phyloP scores from a whole-genome alignment of 2,329 filamentous ascomycete genomes.

The Ophiostoma piceae region DNA sequence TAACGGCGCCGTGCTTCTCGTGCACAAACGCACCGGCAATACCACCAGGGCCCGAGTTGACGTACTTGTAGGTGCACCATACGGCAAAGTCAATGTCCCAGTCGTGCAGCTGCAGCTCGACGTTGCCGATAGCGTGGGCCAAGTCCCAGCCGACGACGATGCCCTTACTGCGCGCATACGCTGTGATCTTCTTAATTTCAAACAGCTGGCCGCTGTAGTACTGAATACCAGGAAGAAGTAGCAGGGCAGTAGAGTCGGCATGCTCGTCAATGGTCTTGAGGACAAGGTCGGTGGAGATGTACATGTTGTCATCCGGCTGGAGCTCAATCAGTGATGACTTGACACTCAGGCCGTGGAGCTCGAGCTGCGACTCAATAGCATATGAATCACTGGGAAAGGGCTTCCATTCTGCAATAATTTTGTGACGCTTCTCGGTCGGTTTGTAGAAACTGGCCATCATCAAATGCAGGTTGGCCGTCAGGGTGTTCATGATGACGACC shows the following conservation, averaged over 20 bases:
- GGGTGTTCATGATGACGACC: constrained; percentile 81
- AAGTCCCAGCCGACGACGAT: constrained; percentile 58
- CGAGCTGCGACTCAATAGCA: constrained; percentile 75
- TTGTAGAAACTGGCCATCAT: constrained; percentile 80
- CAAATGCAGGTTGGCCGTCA: constrained; percentile 76
- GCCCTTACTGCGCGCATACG: constrained; percentile 57
- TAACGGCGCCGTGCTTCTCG: constrained; percentile 60
- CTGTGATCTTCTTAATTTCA: constrained; percentile 75
- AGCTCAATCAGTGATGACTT: constrained; percentile 68
- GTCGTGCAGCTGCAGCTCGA: constrained; percentile 71
- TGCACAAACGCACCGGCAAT: constrained; percentile 81
- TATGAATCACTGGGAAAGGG: constrained; percentile 90
- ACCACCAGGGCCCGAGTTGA: constrained; percentile 77
- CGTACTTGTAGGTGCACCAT: constrained; percentile 94
- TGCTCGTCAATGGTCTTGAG: constrained; percentile 69
- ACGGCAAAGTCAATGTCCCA: constrained; percentile 89
- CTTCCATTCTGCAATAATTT: constrained; percentile 84
- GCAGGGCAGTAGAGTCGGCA: constrained; percentile 64
- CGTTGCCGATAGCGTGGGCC: constrained; percentile 68
- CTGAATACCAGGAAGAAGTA: constrained; percentile 81
- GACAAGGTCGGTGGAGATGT: constrained; percentile 66
- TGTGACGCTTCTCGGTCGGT: constrained; percentile 60
- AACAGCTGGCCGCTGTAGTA: constrained; percentile 90
- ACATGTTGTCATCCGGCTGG: constrained; percentile 55
- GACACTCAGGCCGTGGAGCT: constrained; percentile 62